Base-by-base conservation (phyloP, 2,329 filamentous ascomycete species). In the Beauveria sp. region DNA sequence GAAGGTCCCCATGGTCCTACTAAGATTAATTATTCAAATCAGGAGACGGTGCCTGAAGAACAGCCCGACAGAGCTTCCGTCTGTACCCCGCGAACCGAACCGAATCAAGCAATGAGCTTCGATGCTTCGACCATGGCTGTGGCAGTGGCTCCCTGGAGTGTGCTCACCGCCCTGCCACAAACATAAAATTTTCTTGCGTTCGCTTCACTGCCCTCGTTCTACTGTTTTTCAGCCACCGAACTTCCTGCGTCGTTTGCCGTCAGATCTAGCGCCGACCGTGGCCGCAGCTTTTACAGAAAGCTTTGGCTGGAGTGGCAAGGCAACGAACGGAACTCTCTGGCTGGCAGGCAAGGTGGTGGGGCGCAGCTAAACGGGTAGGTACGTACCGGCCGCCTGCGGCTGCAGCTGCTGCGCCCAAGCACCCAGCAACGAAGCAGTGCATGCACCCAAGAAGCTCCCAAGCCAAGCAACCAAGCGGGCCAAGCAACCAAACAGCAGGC, bases 291-390 rank as follows among this genome's bases (percentile, higher is more conserved):
- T 28, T 46, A 26, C 55, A 41, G 44, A 37, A 34, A 59, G 37
- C 41, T 48, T 18, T 61, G 51, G 50, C 18, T 61, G 58, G 50
- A 60, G 51, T 61, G 58, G 58, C 58, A 34, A 61, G 58, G 51
- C 51, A 61, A 61, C 57, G 20, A 43, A 55, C 26, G 55, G 43
- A 61, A 51, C 58, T 55, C 51, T 52, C 55, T 58, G 46, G 55
- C 43, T 58, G 55, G 34, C 34, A 14, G 34, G 57, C 50, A 22
- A 28, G 46, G 12, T 50, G 48, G 58, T 46, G 58, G 58, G 58
- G 50, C 58, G 37, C 40, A 53, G 44, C 22, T 46, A 30, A 12
- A 34, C 8, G 24, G 20, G 41, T 22, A 30, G 44, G 44, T 57
- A 58, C 55, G 55, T 58, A 58, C 44, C 24, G 30, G 7, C n/a